These are phyloP conservation scores for Diaporthe ampelina DNA, from an alignment of 2,329 filamentous ascomycete species.

Conservation along the genomic window DNA sequence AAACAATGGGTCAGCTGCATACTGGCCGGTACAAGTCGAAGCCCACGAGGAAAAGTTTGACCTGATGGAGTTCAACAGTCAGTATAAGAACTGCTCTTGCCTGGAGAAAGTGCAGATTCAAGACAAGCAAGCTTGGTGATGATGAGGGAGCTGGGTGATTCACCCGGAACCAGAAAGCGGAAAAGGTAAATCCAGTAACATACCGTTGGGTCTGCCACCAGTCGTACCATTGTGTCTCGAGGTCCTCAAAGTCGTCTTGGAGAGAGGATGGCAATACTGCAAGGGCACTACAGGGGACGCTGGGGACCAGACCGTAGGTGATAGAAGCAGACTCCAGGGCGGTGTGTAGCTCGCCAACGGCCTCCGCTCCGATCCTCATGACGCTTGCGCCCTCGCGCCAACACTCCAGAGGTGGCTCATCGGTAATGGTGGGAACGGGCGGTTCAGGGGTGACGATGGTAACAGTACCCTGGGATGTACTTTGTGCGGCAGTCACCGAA, in stretches of 20 bases:
- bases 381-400: neutral
- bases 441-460: neutral
- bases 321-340: neutral
- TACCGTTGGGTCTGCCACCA: neutral
- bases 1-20: neutral
- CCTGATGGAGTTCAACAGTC: neutral
- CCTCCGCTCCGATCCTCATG: neutral
- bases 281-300: neutral
- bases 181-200: neutral
- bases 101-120: too few relatives aligned
- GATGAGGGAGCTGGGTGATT: too few relatives aligned
- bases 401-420: neutral
- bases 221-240: neutral
- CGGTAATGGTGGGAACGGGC: neutral
- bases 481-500: neutral
- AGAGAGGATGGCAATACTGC: neutral
- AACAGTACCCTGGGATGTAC: neutral
- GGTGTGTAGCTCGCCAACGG: neutral
- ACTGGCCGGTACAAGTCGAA: neutral
- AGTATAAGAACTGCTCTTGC: neutral
- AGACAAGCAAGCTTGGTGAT: too few relatives aligned
- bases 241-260: neutral
- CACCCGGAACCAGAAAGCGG: neutral
- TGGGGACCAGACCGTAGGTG: neutral
- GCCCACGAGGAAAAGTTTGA: conserved; percentile 7